A percentile compares a stretch with the other conserved stretches of the same genome.
Conservation (phyloP, 768 basidiomycete genomes). For the Mycena venus region DNA sequence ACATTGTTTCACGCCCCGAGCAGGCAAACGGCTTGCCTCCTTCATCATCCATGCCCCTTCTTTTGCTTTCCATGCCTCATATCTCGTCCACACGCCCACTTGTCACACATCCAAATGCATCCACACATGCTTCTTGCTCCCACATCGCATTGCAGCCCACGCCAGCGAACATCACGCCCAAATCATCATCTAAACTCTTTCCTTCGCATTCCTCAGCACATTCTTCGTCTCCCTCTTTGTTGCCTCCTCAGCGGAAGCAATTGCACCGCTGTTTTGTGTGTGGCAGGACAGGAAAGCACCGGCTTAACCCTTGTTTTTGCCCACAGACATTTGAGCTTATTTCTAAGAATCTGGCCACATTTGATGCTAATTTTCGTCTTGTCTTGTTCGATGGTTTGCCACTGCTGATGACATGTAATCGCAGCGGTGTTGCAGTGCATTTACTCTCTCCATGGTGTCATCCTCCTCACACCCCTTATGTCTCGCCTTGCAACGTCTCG, state of each 20-base stretch:
- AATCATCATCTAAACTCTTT: background rate
- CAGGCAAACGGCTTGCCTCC: too few species aligned
- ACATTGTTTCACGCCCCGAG: too few species aligned
- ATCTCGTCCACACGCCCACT: too few species aligned
- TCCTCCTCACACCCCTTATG: too few species aligned
- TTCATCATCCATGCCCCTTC: too few species aligned
- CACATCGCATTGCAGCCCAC: too few species aligned
- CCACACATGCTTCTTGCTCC: too few species aligned
- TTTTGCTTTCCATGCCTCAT: too few species aligned
- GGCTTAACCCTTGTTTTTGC: background rate
- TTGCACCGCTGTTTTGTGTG: conserved; percentile 23
- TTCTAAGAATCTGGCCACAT: background rate
- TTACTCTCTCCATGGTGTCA: background rate
- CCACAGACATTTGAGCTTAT: background rate
- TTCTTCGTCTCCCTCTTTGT: too few species aligned
- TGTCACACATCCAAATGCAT: too few species aligned
- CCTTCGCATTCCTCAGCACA: too few species aligned
- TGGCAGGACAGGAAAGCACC: background rate
- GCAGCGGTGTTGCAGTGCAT: background rate
- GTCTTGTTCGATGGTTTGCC: conserved; percentile 3
- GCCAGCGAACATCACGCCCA: background rate
- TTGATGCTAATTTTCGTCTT: background rate
- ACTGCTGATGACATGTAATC: conserved; percentile 13
- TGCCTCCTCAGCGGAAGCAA: background rate
- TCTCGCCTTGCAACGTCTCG: too few species aligned